Evolutionary conservation across 2,329 filamentous ascomycete genomes (phyloP).

Genomic region (Nigrospora oryzae): DNA sequence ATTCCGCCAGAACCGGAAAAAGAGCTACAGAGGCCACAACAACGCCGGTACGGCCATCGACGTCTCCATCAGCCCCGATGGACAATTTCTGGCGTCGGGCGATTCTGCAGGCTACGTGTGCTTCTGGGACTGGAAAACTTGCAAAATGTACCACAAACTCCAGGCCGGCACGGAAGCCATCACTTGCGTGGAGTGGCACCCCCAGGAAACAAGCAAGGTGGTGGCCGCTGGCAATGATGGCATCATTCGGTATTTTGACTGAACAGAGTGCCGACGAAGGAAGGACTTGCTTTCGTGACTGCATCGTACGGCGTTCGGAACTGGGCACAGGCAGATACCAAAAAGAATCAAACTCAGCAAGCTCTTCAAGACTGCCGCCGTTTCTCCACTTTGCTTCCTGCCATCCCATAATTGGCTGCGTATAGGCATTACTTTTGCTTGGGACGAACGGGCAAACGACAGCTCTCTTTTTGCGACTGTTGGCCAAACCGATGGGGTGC

Average conservation of each 20-base stretch:
- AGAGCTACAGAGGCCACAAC: slow-evolving; percentile 92
- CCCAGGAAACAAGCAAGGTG: slow-evolving; percentile 93
- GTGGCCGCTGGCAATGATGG: slow-evolving; percentile 86
- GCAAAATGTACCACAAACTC: slow-evolving; percentile 98
- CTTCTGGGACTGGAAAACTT: slow-evolving; percentile 99
- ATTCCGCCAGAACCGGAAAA: slow-evolving; percentile 96
- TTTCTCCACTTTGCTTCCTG: no score
- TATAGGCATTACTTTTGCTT: no score
- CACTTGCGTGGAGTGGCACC: slow-evolving; percentile 89
- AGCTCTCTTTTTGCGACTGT: no score
- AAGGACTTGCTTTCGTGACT: not conserved
- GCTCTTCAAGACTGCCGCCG: no score
- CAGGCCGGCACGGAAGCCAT: slow-evolving; percentile 74
- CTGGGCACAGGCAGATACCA: no score
- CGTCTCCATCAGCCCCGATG: slow-evolving; percentile 80
- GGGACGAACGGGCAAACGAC: no score
- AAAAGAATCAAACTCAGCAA: no score
- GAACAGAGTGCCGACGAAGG: slow-evolving; percentile 9
- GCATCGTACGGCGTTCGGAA: not conserved
- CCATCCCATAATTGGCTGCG: no score
- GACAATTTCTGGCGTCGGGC: slow-evolving; percentile 80
- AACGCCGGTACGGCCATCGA: slow-evolving; percentile 92
- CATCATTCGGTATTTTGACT: slow-evolving; percentile 90
- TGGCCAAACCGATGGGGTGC: no score
- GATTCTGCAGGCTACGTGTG: slow-evolving; percentile 85